A percentile compares a stretch with the other conserved stretches of the same genome.
Conservation (phyloP, 306 rosid genomes). For the Quercus ilex region DNA sequence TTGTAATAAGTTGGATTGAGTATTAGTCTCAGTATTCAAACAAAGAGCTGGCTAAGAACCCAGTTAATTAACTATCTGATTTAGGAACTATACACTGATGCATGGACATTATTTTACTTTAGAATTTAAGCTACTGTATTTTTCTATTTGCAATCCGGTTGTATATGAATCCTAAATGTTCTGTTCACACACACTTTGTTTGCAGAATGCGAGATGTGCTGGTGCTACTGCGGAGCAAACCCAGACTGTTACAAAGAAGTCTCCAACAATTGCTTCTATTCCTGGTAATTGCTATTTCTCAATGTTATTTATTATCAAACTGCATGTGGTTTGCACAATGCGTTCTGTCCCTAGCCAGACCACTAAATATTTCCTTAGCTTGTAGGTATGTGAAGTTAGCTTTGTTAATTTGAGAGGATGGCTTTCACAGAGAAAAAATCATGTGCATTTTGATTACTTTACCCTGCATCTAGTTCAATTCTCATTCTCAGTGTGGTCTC, state of each 20-base stretch:
- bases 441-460: background rate
- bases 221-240: slow-evolving; percentile 47
- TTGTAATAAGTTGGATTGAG: background rate
- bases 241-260: slow-evolving; percentile 47
- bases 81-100: slow-evolving; percentile 3
- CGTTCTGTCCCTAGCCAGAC: background rate
- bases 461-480: background rate
- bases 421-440: background rate
- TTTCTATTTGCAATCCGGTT: background rate
- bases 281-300: slow-evolving; percentile 55
- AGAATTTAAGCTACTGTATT: background rate
- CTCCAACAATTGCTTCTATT: slow-evolving; percentile 48
- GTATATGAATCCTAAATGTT: slow-evolving; percentile 11
- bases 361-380: background rate
- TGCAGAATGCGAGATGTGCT: slow-evolving; percentile 63
- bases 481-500: background rate
- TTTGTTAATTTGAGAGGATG: background rate
- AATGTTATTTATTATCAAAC: background rate
- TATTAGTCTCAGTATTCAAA: background rate
- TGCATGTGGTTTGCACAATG: background rate
- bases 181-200: slow-evolving; percentile 9
- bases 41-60: background rate
- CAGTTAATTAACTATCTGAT: background rate
- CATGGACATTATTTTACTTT: background rate
- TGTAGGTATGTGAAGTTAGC: background rate